Base-by-base conservation (phyloP, 345 rosid species). In the Euphorbia tirucalli region DNA sequence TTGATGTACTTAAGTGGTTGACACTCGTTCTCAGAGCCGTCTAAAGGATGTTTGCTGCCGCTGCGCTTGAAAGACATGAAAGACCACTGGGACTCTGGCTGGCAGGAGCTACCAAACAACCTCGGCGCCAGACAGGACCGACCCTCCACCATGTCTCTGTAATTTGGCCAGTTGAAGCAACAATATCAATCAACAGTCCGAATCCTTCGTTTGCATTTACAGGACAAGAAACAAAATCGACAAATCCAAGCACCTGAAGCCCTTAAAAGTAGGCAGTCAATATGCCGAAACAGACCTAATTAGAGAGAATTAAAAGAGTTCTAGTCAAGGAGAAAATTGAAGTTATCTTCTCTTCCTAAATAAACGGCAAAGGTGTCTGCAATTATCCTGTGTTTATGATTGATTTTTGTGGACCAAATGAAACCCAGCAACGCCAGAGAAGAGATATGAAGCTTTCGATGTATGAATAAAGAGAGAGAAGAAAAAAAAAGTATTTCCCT, bases 61-160 rank as follows among this genome's bases (percentile, higher is more conserved):
- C 72, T 78, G 61, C 11, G 66, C 76, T 63, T 74, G 65, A 64
- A 85, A 77, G 75, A 68, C 90, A 87, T 80, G 86, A 66, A 87
- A 83, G 82, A 52, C 97, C 95, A 89, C 75, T 77, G 81, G 52
- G 82, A 78, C 61, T 87, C 90, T 11, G 81, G 74, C 74, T 83
- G 86, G 85, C 96, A 87, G 78, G 94, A 86, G 75, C 82, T 77
- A 65, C 91, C 74, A 80, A 90, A 83, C 81, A 87, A 84, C 79
- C 90, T 87, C 19, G 87, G 67, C 50, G 77, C 74, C 80, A 85
- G 76, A 81, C 86, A 83, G 86, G 85, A 78, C 72, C 84, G 87
- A 37, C 87, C 86, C 81, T 93, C 95, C 83, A 90, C 82, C 98
- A 90, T 93, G 56, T 85, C 82, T 81, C 71, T 74, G 72, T 65